These are phyloP conservation scores for Amesomyces nigricolor DNA, from an alignment of 2,329 filamentous ascomycete genomes.

Conservation along the genomic window DNA sequence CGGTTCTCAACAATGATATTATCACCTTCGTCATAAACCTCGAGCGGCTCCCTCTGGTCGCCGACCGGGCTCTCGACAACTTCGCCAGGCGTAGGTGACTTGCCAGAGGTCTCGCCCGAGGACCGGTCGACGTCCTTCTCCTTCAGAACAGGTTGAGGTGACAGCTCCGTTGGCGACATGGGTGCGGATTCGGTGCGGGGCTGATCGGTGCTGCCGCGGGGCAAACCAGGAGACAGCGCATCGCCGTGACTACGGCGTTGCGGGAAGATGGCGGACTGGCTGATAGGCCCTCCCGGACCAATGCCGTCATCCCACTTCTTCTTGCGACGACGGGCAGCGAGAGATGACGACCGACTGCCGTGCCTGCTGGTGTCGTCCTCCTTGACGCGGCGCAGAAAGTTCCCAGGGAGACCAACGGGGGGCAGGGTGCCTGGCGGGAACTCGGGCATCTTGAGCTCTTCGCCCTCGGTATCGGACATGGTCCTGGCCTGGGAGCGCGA, in stretches of 20 bases:
- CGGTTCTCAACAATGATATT: conserved; percentile 77
- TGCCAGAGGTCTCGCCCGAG: conserved; percentile 8
- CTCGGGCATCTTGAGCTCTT: conserved; percentile 55
- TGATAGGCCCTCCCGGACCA: conserved; percentile 80
- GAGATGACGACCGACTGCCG: conserved; percentile 55
- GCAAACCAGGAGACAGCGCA: conserved; percentile 16
- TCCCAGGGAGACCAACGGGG: conserved; percentile 64
- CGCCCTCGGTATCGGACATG: conserved; percentile 71
- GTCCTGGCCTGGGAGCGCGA: conserved; percentile 78
- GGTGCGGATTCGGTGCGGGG: conserved; percentile 25
- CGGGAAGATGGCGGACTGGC: conserved; percentile 83
- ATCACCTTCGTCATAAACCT: conserved; percentile 76
- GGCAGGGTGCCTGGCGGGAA: conserved; percentile 66
- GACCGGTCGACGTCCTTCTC: conserved; percentile 12
- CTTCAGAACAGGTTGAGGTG: neutral
- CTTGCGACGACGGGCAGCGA: conserved; percentile 55
- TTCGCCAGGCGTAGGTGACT: neutral
- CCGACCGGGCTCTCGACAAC: neutral
- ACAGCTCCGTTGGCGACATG: conserved; percentile 14
- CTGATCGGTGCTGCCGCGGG: conserved; percentile 16
- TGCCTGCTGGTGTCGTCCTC: conserved; percentile 61
- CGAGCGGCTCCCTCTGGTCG: conserved; percentile 36
- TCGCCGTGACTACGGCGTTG: conserved; percentile 36
- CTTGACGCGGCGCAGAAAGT: conserved; percentile 76
- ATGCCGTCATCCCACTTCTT: conserved; percentile 66